These are phyloP conservation scores for Apodospora peruviana DNA, from an alignment of 495 filamentous ascomycete genomes.

Conservation along the genomic window DNA sequence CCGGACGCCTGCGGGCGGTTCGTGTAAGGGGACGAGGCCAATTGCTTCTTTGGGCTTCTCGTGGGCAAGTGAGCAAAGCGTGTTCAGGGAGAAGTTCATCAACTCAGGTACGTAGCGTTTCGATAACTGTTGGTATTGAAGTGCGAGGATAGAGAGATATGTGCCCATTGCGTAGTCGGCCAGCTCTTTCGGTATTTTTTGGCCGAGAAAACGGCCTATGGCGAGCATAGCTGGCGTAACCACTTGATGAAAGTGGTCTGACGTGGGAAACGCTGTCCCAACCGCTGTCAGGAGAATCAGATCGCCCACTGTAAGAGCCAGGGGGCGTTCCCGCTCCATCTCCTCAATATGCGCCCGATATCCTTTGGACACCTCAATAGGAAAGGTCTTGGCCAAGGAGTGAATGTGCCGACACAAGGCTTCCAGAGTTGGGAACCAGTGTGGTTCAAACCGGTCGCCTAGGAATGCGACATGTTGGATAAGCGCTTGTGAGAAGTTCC, in stretches of 20 bases:
- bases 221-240: conserved; percentile 80
- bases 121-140: conserved; percentile 75
- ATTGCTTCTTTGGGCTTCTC: conserved; percentile 35
- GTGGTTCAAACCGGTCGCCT: conserved; percentile 37
- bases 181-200: conserved; percentile 59
- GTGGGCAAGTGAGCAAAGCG: conserved; percentile 63
- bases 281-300: conserved; percentile 77
- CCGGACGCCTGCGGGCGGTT: conserved; percentile 49
- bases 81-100: conserved; percentile 72
- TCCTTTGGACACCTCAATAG: conserved; percentile 66
- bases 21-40: conserved; percentile 59
- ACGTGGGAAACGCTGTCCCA: conserved; percentile 82
- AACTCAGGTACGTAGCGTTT: conserved; percentile 86
- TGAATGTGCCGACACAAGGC: conserved; percentile 36
- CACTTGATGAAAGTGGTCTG: conserved; percentile 92
- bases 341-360: conserved; percentile 68
- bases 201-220: conserved; percentile 76
- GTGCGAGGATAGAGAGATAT: conserved; percentile 68
- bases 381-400: conserved; percentile 77
- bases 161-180: conserved; percentile 65
- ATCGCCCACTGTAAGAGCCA: conserved; percentile 64
- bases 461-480: conserved; percentile 73
- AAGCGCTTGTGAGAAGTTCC: conserved; percentile 65
- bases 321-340: conserved; percentile 54
- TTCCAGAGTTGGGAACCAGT: conserved; percentile 35